Evolutionary conservation across 129 eudicot genomes (phyloP).

Genomic region (Artemisia annua): DNA sequence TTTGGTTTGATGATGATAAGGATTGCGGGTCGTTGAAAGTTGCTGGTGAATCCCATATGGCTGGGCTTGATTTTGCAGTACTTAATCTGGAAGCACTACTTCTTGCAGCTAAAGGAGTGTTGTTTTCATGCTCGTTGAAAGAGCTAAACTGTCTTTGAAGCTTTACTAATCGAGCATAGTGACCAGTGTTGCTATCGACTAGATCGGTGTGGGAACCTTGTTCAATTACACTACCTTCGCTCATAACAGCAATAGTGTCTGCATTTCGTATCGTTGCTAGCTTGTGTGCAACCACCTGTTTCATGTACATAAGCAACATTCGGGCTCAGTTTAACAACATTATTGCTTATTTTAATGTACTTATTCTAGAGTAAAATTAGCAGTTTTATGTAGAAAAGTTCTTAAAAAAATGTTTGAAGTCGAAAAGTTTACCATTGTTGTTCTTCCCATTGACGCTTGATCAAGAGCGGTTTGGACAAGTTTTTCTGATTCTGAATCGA

Average conservation of each 20-base stretch:
- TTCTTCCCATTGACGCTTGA: constrained; percentile 93
- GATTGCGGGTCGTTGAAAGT: constrained; percentile 25
- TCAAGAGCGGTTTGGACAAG: constrained; percentile 92
- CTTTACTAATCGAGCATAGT: constrained; percentile 67
- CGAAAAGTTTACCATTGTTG: constrained; percentile 59
- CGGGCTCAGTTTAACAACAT: background rate
- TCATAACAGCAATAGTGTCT: constrained; percentile 79
- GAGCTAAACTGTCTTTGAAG: constrained; percentile 70
- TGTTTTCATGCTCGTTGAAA: constrained; percentile 49
- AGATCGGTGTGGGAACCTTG: constrained; percentile 70
- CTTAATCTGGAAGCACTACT: constrained; percentile 74
- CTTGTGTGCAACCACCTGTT: constrained; percentile 91
- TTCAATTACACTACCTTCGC: constrained; percentile 61
- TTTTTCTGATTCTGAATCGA: constrained; percentile 84
- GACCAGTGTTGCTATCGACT: constrained; percentile 53
- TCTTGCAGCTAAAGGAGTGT: constrained; percentile 37
- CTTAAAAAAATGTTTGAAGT: background rate
- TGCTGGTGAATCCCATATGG: constrained; percentile 48
- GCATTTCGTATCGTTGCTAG: constrained; percentile 86
- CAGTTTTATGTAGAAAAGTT: background rate
- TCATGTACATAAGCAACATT: constrained; percentile 2
- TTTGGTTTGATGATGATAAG: constrained; percentile 27
- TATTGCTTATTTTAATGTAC: too few species aligned
- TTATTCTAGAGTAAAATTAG: too few species aligned
- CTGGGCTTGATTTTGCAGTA: constrained; percentile 63